These are phyloP conservation scores for Rugosomyces carneus DNA, from an alignment of 1,284 basidiomycete species.

Conservation along the genomic window DNA sequence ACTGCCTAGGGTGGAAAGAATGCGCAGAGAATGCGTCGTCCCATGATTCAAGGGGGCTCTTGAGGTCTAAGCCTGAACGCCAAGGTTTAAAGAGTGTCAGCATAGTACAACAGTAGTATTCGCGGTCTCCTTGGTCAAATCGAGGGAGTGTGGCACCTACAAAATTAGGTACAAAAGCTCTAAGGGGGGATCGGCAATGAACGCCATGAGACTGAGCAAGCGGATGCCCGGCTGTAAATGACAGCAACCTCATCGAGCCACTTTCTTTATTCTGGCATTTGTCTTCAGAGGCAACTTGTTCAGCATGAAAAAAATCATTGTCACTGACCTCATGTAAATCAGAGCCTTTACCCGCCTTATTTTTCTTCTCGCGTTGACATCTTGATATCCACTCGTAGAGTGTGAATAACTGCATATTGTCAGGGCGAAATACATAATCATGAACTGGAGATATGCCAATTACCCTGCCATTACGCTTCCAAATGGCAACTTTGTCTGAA, in stretches of 20 bases:
- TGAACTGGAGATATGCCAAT: slow-evolving; percentile 13
- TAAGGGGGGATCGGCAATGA: background rate
- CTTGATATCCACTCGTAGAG: slow-evolving; percentile 21
- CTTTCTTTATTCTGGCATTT: background rate
- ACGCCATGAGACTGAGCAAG: slow-evolving; percentile 7
- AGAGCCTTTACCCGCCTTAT: background rate
- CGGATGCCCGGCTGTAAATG: slow-evolving; percentile 2
- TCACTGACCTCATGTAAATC: background rate
- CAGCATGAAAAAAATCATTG: background rate
- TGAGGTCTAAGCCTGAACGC: slow-evolving; percentile 23
- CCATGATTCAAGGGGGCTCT: slow-evolving; percentile 17
- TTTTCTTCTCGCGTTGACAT: slow-evolving; percentile 12
- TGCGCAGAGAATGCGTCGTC: slow-evolving; percentile 18
- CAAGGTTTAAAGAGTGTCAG: slow-evolving; percentile 27
- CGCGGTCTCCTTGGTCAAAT: slow-evolving; percentile 24
- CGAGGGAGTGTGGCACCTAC: slow-evolving; percentile 24
- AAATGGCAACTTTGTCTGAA: slow-evolving; percentile 9
- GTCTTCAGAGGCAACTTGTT: background rate
- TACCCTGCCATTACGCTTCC: slow-evolving; percentile 8
- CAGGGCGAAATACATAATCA: slow-evolving; percentile 20
- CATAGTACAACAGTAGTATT: slow-evolving; percentile 27
- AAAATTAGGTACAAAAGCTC: slow-evolving; percentile 21
- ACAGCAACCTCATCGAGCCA: background rate
- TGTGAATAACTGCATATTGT: slow-evolving; percentile 12
- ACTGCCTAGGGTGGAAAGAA: slow-evolving; percentile 10